Base-by-base conservation (phyloP, 2,329 filamentous ascomycete species). In the Eurotiales sp. region DNA sequence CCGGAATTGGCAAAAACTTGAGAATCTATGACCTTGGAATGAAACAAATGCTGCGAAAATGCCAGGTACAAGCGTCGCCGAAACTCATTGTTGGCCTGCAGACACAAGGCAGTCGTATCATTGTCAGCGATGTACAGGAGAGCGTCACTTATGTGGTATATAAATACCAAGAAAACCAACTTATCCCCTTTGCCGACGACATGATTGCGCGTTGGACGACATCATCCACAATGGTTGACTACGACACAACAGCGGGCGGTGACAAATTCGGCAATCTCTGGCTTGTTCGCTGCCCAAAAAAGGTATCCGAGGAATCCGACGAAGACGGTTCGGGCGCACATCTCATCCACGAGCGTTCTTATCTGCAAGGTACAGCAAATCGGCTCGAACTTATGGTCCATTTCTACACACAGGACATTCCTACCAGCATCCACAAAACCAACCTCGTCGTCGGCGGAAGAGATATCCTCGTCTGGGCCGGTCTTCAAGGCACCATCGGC, bases 221-320 rank as follows among this genome's bases (percentile, higher is more conserved):
- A 0, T 88, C 88, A 59, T 87, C 88, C 1, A 82, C 90, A 2
- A 96, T 99, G 90, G 85, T 97, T 2, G 93, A 99, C 71, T 99
- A 99, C 69, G 93, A 99, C 67, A 95, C 93, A 1, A 84, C 88
- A 21, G 91, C 90, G 2, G 93, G 92, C 30, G 92, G 92, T 30
- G 93, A 99, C 74, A 97, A 96, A 66, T 99, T 99, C 59, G 95
- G 93, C 55, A 99, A 99, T 62, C 72, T 99, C 14, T 99, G 90
- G 85, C 82, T 99, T 40, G 79, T 99, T 25, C 87, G 93, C 43
- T 93, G 88, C 62, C 90, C 92, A 0, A 77, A 85, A 54, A 93
- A 95, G 67, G 85, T 86, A 7, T 95, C 89, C 32, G 86, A 90
- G 58, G 89, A 95, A 66, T 87, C 90, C 0, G 93, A 99, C 62